Conservation (phyloP, 495 filamentous ascomycete species). For the Trichoderma parareesei region DNA sequence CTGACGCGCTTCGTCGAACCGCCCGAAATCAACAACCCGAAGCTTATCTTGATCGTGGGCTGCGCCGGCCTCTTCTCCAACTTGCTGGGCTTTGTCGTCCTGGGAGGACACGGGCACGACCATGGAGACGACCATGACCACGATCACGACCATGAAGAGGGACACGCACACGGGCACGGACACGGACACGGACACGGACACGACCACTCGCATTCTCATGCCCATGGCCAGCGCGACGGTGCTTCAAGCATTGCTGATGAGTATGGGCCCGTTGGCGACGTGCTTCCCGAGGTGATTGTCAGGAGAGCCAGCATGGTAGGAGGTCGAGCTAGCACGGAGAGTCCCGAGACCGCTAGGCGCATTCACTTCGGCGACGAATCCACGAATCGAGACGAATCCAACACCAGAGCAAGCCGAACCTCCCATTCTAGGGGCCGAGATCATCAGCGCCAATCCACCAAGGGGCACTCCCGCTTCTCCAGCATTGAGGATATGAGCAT, state of each 20-base stretch:
- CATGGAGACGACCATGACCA: constrained; percentile 50
- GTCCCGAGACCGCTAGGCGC: constrained; percentile 23
- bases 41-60: constrained; percentile 80
- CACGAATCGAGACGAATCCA: constrained; percentile 9
- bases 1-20: constrained; percentile 83
- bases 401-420: constrained; percentile 27
- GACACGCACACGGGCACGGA: constrained; percentile 26
- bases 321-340: constrained; percentile 14
- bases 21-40: constrained; percentile 72
- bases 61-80: constrained; percentile 83
- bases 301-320: constrained; percentile 17
- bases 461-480: constrained; percentile 41
- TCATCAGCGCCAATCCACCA: constrained; percentile 45
- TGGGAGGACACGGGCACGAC: constrained; percentile 90
- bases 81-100: constrained; percentile 75
- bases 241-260: constrained; percentile 22
- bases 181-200: constrained; percentile 31
- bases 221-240: constrained; percentile 20
- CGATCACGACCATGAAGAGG: constrained; percentile 28
- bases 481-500: constrained; percentile 69
- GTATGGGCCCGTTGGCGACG: constrained; percentile 28
- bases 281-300: constrained; percentile 37
- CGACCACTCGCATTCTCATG: constrained; percentile 19
- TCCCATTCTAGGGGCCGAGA: constrained; percentile 31
- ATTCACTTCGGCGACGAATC: constrained; percentile 24